Conservation (phyloP, 2,329 filamentous ascomycete species). For the Xylaria sp. region DNA sequence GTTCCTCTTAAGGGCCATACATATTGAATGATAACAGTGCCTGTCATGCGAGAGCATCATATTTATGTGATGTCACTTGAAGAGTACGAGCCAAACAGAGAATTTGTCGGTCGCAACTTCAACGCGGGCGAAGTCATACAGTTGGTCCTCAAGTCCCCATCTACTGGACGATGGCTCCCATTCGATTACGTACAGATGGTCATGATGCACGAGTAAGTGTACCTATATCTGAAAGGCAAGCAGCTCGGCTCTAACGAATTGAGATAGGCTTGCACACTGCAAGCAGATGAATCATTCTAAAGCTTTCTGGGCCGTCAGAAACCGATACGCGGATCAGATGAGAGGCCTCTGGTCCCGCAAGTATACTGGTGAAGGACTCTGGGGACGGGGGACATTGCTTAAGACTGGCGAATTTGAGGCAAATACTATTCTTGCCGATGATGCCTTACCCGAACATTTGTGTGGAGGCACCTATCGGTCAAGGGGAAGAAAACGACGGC, state of each 20-base stretch:
- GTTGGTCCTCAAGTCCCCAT: slow-evolving; percentile 78
- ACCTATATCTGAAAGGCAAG: too few relatives aligned
- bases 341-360: slow-evolving; percentile 73
- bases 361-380: slow-evolving; percentile 85
- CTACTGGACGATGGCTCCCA: slow-evolving; percentile 77
- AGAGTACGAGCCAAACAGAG: slow-evolving; percentile 82
- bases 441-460: slow-evolving; percentile 74
- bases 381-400: slow-evolving; percentile 77
- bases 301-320: slow-evolving; percentile 83
- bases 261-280: slow-evolving; percentile 77
- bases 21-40: slow-evolving; percentile 57
- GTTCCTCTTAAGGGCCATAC: neutral
- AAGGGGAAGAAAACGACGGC: slow-evolving; percentile 66
- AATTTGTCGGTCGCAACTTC: slow-evolving; percentile 91
- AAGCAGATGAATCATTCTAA: slow-evolving; percentile 91
- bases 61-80: slow-evolving; percentile 77
- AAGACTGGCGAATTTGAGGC: slow-evolving; percentile 69
- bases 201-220: slow-evolving; percentile 83
- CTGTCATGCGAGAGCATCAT: slow-evolving; percentile 75
- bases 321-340: slow-evolving; percentile 78
- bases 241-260: slow-evolving; percentile 1
- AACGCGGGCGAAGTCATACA: slow-evolving; percentile 90
- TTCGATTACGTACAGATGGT: slow-evolving; percentile 91
- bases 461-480: slow-evolving; percentile 84
- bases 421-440: slow-evolving; percentile 63